These are phyloP conservation scores for Annulohypoxylon truncatum DNA, from an alignment of 2,329 filamentous ascomycete species.

Conservation along the genomic window DNA sequence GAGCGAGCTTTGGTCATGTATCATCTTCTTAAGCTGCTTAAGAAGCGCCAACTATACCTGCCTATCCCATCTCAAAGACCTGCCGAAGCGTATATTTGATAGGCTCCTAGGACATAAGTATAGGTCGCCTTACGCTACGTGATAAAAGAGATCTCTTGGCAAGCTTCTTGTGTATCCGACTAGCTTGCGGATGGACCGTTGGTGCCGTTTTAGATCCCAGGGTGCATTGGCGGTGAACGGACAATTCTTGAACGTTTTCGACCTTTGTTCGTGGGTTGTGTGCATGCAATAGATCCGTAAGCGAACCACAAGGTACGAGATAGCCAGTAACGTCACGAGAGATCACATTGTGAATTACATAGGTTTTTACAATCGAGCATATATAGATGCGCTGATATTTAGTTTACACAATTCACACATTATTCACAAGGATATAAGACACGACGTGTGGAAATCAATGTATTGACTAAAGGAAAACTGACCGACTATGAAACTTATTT, in stretches of 20 bases:
- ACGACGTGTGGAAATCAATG: constrained; percentile 38
- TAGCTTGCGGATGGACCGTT: background rate
- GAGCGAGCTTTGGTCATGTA: too few relatives aligned
- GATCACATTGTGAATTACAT: background rate
- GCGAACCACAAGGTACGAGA: background rate
- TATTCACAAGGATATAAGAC: constrained; percentile 10
- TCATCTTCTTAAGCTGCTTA: too few relatives aligned
- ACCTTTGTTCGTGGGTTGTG: background rate
- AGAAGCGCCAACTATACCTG: background rate
- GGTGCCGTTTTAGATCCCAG: background rate
- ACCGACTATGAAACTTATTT: constrained; percentile 38
- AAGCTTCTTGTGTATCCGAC: background rate
- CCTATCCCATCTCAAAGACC: too few relatives aligned
- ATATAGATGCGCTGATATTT: background rate
- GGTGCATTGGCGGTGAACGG: background rate
- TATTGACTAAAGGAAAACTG: constrained; percentile 45
- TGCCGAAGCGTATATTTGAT: background rate
- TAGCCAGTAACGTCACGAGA: background rate
- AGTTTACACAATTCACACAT: constrained; percentile 5
- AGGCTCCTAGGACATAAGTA: background rate
- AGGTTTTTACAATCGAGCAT: background rate
- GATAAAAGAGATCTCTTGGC: background rate
- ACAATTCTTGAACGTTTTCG: background rate
- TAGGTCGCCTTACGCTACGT: background rate
- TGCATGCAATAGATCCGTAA: background rate